Conservation (phyloP, 148 eudicot species). For the Cornus florida region DNA sequence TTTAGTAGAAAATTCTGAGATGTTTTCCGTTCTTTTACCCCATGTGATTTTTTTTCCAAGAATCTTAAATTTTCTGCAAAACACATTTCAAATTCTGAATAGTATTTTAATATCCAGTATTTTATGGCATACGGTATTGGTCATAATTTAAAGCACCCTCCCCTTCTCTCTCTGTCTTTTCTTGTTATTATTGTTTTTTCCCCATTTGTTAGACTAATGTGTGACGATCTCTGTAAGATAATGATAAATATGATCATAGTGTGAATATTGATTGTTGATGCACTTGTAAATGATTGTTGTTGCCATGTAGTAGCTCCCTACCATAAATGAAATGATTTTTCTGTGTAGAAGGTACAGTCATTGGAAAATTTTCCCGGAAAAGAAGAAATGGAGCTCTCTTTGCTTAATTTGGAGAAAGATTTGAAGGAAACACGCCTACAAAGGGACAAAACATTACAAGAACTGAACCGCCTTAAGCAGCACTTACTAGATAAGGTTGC, state of each 20-base stretch:
- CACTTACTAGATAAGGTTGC: constrained; percentile 91
- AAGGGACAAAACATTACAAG: constrained; percentile 79
- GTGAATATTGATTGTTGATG: background rate
- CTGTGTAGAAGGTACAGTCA: constrained; percentile 32
- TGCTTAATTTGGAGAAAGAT: constrained; percentile 67
- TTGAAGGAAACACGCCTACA: constrained; percentile 62
- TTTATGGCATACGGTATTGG: too few species aligned
- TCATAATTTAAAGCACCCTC: too few species aligned
- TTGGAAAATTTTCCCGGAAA: constrained; percentile 49
- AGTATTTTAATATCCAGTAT: too few species aligned
- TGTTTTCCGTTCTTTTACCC: too few species aligned
- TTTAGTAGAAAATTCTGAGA: too few species aligned
- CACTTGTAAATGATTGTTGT: background rate
- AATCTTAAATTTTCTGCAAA: too few species aligned
- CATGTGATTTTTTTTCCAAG: too few species aligned
- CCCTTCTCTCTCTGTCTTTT: too few species aligned
- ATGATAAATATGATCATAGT: background rate
- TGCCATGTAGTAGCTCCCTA: background rate
- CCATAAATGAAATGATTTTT: background rate
- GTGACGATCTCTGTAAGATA: background rate
- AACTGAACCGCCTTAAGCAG: constrained; percentile 91
- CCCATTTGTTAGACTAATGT: background rate
- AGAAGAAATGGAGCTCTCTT: constrained; percentile 61
- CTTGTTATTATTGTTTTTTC: too few species aligned
- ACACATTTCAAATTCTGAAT: too few species aligned